Percentiles rank a stretch among this genome's conserved stretches.
Evolutionary conservation across 169 alveolate genomes (phyloP).

Genomic region (Eimeria necatrix): DNA sequence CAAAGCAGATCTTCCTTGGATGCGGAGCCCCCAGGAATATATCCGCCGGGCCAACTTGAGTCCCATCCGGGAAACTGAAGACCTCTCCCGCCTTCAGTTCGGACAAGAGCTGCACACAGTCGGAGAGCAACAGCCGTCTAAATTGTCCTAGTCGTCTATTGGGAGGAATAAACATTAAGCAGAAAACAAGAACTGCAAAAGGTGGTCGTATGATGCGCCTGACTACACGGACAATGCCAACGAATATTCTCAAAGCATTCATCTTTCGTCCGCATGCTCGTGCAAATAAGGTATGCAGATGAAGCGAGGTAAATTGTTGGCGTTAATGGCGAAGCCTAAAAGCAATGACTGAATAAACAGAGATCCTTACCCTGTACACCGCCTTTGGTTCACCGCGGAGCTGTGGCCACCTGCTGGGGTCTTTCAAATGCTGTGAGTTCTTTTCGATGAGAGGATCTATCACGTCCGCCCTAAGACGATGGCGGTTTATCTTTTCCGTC

Average conservation of each 20-base stretch:
- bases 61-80: conserved; percentile 79
- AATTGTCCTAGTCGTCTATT: too few species aligned
- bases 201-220: too few species aligned
- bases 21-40: conserved; percentile 73
- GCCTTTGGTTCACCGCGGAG: conserved; percentile 79
- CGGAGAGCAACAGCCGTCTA: not conserved
- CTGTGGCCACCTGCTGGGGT: conserved; percentile 69
- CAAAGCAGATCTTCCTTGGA: conserved; percentile 76
- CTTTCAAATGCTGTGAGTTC: conserved; percentile 78
- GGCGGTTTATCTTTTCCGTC: conserved; percentile 83
- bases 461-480: conserved; percentile 82
- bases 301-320: too few species aligned
- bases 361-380: conserved; percentile 67
- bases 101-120: conserved; percentile 60
- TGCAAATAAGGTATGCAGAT: too few species aligned
- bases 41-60: conserved; percentile 47
- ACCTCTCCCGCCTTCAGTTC: conserved; percentile 62
- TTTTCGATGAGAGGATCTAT: conserved; percentile 82
- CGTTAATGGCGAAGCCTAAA: not conserved
- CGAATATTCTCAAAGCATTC: too few species aligned
- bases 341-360: not conserved
- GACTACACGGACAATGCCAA: too few species aligned
- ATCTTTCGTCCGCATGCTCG: too few species aligned
- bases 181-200: too few species aligned
- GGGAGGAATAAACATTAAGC: too few species aligned